These are phyloP conservation scores for Grosmannia huntii DNA, from an alignment of 2,329 filamentous ascomycete species.

Conservation along the genomic window DNA sequence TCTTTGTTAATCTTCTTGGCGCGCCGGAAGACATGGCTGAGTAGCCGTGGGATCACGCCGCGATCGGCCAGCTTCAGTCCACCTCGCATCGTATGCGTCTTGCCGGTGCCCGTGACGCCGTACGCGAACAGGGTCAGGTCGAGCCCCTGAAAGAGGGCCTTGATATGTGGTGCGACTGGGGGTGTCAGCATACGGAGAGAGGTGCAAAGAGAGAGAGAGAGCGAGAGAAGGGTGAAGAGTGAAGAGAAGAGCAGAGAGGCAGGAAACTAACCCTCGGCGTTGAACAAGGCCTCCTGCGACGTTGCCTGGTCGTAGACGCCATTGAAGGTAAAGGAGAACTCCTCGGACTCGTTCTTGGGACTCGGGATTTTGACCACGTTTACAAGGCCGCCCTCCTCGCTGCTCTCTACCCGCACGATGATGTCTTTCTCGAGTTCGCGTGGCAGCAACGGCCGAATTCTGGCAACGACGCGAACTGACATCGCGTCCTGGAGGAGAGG, in stretches of 20 bases:
- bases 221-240: not conserved
- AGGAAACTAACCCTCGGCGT: conserved; percentile 50
- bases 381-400: conserved; percentile 46
- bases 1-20: conserved; percentile 80
- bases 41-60: conserved; percentile 73
- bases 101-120: conserved; percentile 84
- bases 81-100: conserved; percentile 93
- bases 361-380: conserved; percentile 79
- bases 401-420: conserved; percentile 60
- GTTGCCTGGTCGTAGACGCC: conserved; percentile 73
- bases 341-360: conserved; percentile 81
- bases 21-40: conserved; percentile 75
- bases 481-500: conserved; percentile 20
- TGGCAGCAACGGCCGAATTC: conserved; percentile 77
- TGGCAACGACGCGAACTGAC: conserved; percentile 76
- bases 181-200: not conserved
- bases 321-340: conserved; percentile 92
- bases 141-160: conserved; percentile 80
- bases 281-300: conserved; percentile 78
- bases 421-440: conserved; percentile 78
- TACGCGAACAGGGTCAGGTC: conserved; percentile 89
- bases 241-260: not conserved
- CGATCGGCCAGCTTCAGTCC: conserved; percentile 75
- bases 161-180: conserved; percentile 74
- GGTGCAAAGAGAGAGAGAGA: not conserved